phyloP scores from a whole-genome alignment of 768 basidiomycete species.

The Mycena polygramma region DNA sequence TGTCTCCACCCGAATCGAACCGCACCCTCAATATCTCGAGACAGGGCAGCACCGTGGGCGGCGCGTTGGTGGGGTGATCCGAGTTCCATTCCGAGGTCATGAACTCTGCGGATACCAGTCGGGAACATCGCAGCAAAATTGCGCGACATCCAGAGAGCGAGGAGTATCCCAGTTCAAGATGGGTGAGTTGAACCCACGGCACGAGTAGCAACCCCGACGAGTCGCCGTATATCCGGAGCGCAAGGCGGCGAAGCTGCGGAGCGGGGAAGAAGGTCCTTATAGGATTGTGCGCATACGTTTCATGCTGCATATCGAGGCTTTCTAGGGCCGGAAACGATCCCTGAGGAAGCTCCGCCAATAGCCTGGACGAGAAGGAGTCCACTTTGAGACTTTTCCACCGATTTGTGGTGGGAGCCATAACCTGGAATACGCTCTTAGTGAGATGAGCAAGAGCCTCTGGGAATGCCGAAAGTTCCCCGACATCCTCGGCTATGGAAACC shows the following conservation, averaged over 20 bases:
- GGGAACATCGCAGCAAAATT: background rate
- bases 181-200: conserved; percentile 3
- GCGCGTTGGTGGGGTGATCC: background rate
- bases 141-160: background rate
- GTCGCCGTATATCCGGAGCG: background rate
- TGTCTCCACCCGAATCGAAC: background rate
- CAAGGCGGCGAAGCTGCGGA: conserved; percentile 3
- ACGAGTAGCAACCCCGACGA: background rate
- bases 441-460: background rate
- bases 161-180: background rate
- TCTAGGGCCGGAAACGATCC: conserved; percentile 9
- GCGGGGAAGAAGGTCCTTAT: conserved; percentile 7
- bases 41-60: background rate
- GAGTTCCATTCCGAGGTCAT: background rate
- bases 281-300: background rate
- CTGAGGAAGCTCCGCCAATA: background rate
- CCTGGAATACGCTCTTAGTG: background rate
- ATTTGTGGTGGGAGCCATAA: background rate
- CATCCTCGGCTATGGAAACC: conserved; percentile 3
- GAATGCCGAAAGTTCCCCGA: background rate
- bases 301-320: conserved; percentile 6
- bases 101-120: background rate
- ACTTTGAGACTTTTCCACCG: conserved; percentile 7
- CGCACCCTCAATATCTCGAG: background rate
- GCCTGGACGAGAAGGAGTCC: conserved; percentile 5